A percentile compares a stretch with the other conserved stretches of the same genome.
Evolutionary conservation across 1,139 yeast species (phyloP).

Genomic region (Yamadazyma blattariae): DNA sequence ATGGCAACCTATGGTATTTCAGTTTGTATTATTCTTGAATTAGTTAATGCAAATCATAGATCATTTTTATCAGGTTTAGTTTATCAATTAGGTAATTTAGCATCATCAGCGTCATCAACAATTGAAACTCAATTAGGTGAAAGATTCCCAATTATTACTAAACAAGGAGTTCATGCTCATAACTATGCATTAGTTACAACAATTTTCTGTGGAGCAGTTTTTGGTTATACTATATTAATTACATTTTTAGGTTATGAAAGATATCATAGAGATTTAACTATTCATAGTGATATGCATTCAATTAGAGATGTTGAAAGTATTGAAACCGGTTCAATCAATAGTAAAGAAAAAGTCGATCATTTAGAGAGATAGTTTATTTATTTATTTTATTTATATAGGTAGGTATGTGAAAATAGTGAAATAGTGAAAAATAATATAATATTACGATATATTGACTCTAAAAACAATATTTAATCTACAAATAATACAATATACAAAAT

Average conservation of each 20-base stretch:
- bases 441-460: no score
- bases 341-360: slow-evolving; percentile 3
- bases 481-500: no score
- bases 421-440: no score
- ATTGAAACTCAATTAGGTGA: slow-evolving; percentile 35
- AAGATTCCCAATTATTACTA: slow-evolving; percentile 24
- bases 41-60: slow-evolving; percentile 34
- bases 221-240: slow-evolving; percentile 26
- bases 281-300: slow-evolving; percentile 12
- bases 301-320: slow-evolving; percentile 6
- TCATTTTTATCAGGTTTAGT: slow-evolving; percentile 37
- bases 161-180: slow-evolving; percentile 19
- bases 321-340: slow-evolving; percentile 1
- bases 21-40: slow-evolving; percentile 34
- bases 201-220: slow-evolving; percentile 37
- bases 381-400: no score
- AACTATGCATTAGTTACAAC: slow-evolving; percentile 39
- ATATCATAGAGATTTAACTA: slow-evolving; percentile 19
- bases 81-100: slow-evolving; percentile 40
- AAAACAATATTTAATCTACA: no score
- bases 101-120: slow-evolving; percentile 34
- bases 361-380: slow-evolving; percentile 3
- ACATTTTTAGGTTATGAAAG: slow-evolving; percentile 35
- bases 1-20: slow-evolving; percentile 42
- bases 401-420: no score